Evolutionary conservation across 2,329 filamentous ascomycete genomes (phyloP).

Genomic region (Rutstroemia sp.): DNA sequence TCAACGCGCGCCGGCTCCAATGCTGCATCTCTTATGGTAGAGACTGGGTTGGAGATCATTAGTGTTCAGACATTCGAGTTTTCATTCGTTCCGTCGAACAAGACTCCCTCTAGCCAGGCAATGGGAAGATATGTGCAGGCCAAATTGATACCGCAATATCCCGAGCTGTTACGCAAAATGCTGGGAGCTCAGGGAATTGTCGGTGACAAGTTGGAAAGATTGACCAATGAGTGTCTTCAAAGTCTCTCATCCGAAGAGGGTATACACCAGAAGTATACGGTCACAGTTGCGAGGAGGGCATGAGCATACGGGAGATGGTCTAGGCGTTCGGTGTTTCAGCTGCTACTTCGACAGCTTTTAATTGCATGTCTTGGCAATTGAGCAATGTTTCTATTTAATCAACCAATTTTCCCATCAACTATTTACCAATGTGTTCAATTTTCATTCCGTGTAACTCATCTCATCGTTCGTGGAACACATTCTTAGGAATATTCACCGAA

Average conservation of each 20-base stretch:
- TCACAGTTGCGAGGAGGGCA: constrained; percentile 5
- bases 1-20: background rate
- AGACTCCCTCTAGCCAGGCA: constrained; percentile 2
- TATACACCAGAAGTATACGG: constrained; percentile 5
- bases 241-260: constrained; percentile 2
- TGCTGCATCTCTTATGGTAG: background rate
- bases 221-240: constrained; percentile 4
- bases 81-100: background rate
- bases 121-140: constrained; percentile 7
- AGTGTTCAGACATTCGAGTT: constrained; percentile 3
- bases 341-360: no score
- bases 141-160: constrained; percentile 6
- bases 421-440: no score
- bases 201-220: background rate
- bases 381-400: no score
- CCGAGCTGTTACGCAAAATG: constrained; percentile 1
- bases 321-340: background rate
- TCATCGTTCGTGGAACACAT: no score
- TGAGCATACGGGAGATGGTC: background rate
- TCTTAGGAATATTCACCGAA: no score
- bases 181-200: background rate
- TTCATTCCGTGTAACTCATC: no score
- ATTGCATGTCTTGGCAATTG: no score
- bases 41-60: background rate
- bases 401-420: no score